Base-by-base conservation (phyloP, 352 stramenopile genomes). In the Phytophthora ohioensis region DNA sequence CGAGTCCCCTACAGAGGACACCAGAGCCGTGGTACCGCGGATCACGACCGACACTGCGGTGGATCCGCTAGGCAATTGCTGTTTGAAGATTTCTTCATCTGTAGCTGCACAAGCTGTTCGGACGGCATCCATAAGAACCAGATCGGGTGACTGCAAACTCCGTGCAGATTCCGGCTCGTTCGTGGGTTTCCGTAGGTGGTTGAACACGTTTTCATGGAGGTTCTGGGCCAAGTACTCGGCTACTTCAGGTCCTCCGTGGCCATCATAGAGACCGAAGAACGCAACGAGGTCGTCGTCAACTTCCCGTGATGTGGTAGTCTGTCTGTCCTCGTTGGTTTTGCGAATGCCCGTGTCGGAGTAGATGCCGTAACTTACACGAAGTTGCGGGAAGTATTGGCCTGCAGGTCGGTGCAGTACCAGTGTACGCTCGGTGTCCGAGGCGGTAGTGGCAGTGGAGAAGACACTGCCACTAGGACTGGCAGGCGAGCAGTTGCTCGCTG, bases 211-310 rank as follows among this genome's bases (percentile, higher is more conserved):
- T 32, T 72, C 51, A 38, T 93, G 82, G 4, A 96, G 70, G 43
- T 91, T 78, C 17, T 85, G 46, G 7, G 81, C 68, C 43, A 96
- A 47, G 39, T 91, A 90, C 34, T 92, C 82, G 45, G 84, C 82
- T 5, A 96, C 85, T 49, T 88, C 78, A 4, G 81, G 41, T 21
- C 90, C 90, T 48, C 84, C 85, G 64, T 96, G 90, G 41, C 90
- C 90, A 66, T 96, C 90, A 66, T 92, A 96, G 1, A 96, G 67
- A n/a, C 84, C 90, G 59, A 96, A 94, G 64, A 89, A 96, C 32
- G 84, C 87, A 12, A 93, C 76, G 1, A 84, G 75, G 17, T 95
- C 80, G 64, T 92, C 71, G 42, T 78, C 49, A 5, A 91, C 75
- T 55, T 49, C 71, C n/a, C 79, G 73, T 34, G 84, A 81, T 2